Evolutionary conservation across 2,329 filamentous ascomycete species (phyloP).

Genomic region (Verticillium longisporum): DNA sequence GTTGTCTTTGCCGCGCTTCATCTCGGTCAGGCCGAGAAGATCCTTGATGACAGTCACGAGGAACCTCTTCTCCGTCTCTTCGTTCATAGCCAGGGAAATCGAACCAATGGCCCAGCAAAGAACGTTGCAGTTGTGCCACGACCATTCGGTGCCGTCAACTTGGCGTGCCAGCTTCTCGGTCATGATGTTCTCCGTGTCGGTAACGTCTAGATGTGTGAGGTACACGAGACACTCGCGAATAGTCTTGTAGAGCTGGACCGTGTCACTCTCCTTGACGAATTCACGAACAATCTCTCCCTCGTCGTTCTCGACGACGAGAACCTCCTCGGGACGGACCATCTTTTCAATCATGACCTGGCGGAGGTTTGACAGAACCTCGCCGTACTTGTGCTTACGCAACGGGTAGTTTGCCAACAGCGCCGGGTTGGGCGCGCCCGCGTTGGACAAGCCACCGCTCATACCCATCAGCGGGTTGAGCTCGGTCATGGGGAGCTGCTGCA

Average conservation of each 20-base stretch:
- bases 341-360: slow-evolving; percentile 99
- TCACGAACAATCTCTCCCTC: slow-evolving; percentile 98
- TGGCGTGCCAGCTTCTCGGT: slow-evolving; percentile 94
- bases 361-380: slow-evolving; percentile 86
- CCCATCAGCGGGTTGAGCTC: slow-evolving; percentile 86
- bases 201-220: slow-evolving; percentile 91
- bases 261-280: slow-evolving; percentile 99
- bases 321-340: slow-evolving; percentile 98
- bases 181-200: slow-evolving; percentile 98
- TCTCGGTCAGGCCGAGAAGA: slow-evolving; percentile 89
- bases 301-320: slow-evolving; percentile 98
- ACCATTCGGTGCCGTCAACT: slow-evolving; percentile 95
- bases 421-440: slow-evolving; percentile 80
- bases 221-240: slow-evolving; percentile 96
- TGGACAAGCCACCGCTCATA: slow-evolving; percentile 65
- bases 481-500: slow-evolving; percentile 91
- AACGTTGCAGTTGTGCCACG: slow-evolving; percentile 99
- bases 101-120: slow-evolving; percentile 99
- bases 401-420: slow-evolving; percentile 82
- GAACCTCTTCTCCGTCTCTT: slow-evolving; percentile 98
- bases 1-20: slow-evolving; percentile 99
- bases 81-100: slow-evolving; percentile 98
- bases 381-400: slow-evolving; percentile 96
- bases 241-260: slow-evolving; percentile 98
- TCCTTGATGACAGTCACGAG: slow-evolving; percentile 98